Base-by-base conservation (phyloP, 1,284 basidiomycete genomes). In the Schizophyllum amplum region DNA sequence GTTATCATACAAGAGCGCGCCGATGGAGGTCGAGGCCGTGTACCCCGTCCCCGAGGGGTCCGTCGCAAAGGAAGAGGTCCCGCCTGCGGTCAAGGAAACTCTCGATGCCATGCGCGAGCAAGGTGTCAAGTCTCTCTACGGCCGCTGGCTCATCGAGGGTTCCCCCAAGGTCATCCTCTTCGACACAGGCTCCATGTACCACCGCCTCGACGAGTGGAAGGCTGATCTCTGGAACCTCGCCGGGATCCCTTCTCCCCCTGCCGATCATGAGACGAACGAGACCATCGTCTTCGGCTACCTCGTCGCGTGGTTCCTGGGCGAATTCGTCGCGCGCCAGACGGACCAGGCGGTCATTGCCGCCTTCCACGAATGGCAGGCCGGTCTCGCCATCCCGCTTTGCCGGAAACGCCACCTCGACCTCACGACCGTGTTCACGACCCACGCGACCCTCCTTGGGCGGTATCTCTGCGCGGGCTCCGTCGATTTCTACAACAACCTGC, bases 321-420 rank as follows among this genome's bases (percentile, higher is more conserved):
- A 58, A 54, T 97, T 92, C 68, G 84, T 92, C 46, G 70, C 87
- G 24, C 84, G 86, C 59, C 86, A 94, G 69, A 80, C 88, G 42
- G 80, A 83, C 60, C 87, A 84, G 11, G 92, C 95, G 51, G 90
- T 99, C 64, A 83, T 98, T 61, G 94, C 94, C 61, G 96, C 98
- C 74, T 98, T 99, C 78, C 96, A 99, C 75, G 96, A 99, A 75
- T 99, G 96, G 96, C 95, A 98, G 71, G 95, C 94, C 5, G 96
- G 96, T 57, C 84, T 98, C 47, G 94, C 96, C 25, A 98, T 99
- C 60, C 94, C 96, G 1, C 83, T 99, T 21, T 95, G 92, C 74
- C 82, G 96, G 63, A 98, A 98, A 76, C 83, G 96, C 57, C 94
- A 97, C 69, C 90, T 99, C 69, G 96, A 98, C 73, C 88, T 98